Percentiles rank a stretch among this genome's conserved stretches.
Evolutionary conservation across 1,284 basidiomycete species (phyloP).

Genomic region (Microbotryum silenes-acaulis): DNA sequence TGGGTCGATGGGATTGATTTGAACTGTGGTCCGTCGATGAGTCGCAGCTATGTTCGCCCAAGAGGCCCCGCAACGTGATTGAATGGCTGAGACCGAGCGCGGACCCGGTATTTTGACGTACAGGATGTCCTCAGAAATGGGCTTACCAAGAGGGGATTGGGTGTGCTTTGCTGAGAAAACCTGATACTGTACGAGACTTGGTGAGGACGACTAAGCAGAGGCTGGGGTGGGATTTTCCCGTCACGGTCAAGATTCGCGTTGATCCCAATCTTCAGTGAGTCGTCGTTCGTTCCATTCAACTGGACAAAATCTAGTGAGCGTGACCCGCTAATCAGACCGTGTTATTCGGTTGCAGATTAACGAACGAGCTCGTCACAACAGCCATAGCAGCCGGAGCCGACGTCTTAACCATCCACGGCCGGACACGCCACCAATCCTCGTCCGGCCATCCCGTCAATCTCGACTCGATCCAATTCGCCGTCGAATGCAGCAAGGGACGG

Average conservation of each 20-base stretch:
- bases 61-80: too few relatives aligned
- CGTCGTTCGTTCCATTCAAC: not conserved
- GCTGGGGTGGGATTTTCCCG: constrained; percentile 49
- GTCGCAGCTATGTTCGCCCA: too few relatives aligned
- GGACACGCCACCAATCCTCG: constrained; percentile 50
- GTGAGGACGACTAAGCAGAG: constrained; percentile 49
- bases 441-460: constrained; percentile 49
- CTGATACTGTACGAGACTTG: constrained; percentile 52
- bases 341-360: constrained; percentile 39
- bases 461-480: constrained; percentile 49
- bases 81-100: not conserved
- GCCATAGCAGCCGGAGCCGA: constrained; percentile 46
- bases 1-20: constrained; percentile 53
- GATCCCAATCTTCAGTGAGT: constrained; percentile 47
- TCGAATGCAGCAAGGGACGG: constrained; percentile 46
- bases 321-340: not conserved
- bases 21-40: constrained; percentile 45
- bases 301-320: too few relatives aligned
- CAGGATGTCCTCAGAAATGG: constrained; percentile 50
- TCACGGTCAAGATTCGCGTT: constrained; percentile 54
- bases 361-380: constrained; percentile 48
- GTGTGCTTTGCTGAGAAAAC: constrained; percentile 51
- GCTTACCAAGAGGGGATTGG: constrained; percentile 53
- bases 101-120: not conserved
- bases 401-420: constrained; percentile 52